These are phyloP conservation scores for Aspergillus sp. DNA, from an alignment of 2,329 filamentous ascomycete genomes.

Conservation along the genomic window DNA sequence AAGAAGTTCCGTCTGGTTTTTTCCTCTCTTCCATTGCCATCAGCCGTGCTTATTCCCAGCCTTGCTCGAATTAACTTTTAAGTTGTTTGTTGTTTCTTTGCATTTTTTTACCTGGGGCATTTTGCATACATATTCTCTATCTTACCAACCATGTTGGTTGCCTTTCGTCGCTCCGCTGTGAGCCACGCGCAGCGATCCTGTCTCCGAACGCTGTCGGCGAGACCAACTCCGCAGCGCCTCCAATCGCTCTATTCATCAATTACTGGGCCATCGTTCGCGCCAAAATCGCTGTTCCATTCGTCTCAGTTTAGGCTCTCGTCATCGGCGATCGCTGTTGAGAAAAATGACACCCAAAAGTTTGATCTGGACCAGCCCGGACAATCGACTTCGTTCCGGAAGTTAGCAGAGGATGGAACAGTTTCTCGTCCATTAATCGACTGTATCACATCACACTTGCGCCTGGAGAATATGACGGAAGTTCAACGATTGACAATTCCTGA, in stretches of 20 bases:
- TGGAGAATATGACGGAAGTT: slow-evolving; percentile 88
- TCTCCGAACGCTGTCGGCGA: slow-evolving; percentile 28
- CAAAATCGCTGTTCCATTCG: slow-evolving; percentile 33
- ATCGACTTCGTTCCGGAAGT: slow-evolving; percentile 15
- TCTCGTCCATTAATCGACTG: slow-evolving; percentile 65
- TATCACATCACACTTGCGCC: slow-evolving; percentile 70
- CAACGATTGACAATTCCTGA: slow-evolving; percentile 80
- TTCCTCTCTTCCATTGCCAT: slow-evolving; percentile 1
- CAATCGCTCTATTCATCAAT: slow-evolving; percentile 27
- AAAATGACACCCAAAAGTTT: slow-evolving; percentile 15
- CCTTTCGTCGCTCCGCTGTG: slow-evolving; percentile 40
- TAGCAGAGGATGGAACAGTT: slow-evolving; percentile 48
- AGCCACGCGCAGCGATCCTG: slow-evolving; percentile 37
- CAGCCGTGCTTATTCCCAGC: slow-evolving; percentile 3
- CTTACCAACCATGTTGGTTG: slow-evolving; percentile 37
- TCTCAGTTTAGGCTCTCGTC: slow-evolving; percentile 27
- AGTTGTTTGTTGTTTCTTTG: neutral
- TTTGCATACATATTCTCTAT: neutral
- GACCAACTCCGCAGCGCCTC: slow-evolving; percentile 28
- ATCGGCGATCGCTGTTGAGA: slow-evolving; percentile 24
- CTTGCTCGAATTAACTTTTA: neutral
- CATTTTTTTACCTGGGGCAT: neutral
- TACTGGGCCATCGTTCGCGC: slow-evolving; percentile 16
- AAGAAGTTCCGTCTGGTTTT: neutral
- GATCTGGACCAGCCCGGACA: neutral